These are phyloP conservation scores for Tilletia horrida DNA, from an alignment of 1,284 basidiomycete species.

Conservation along the genomic window DNA sequence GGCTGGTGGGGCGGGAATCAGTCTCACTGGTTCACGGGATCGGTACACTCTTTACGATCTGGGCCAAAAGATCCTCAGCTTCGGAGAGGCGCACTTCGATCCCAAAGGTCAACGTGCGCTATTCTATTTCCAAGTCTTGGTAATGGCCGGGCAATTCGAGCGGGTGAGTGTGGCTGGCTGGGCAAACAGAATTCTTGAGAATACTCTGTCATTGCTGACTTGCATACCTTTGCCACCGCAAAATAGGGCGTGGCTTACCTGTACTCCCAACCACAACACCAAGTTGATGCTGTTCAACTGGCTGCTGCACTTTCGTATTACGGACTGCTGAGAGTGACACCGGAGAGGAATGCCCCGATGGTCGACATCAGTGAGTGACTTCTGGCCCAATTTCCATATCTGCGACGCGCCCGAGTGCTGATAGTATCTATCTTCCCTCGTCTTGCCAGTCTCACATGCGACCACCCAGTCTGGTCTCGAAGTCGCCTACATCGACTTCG, in stretches of 20 bases:
- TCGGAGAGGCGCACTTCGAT: slow-evolving; percentile 85
- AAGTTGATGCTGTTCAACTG: slow-evolving; percentile 91
- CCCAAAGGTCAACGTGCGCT: slow-evolving; percentile 65
- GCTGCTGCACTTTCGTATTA: slow-evolving; percentile 90
- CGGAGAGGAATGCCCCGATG: slow-evolving; percentile 73
- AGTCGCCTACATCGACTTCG: slow-evolving; percentile 64
- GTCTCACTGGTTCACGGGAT: slow-evolving; percentile 12
- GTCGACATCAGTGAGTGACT: slow-evolving; percentile 31
- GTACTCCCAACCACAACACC: slow-evolving; percentile 80
- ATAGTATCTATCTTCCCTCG: background rate
- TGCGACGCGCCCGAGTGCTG: background rate
- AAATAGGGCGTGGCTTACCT: slow-evolving; percentile 78
- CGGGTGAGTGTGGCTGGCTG: slow-evolving; percentile 63
- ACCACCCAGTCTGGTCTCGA: slow-evolving; percentile 20
- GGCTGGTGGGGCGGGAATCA: slow-evolving; percentile 31
- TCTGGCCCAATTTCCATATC: background rate
- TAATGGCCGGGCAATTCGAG: slow-evolving; percentile 93
- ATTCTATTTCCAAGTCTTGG: slow-evolving; percentile 82
- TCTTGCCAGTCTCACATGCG: background rate
- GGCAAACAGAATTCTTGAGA: background rate
- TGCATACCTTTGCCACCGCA: background rate
- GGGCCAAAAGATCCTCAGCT: slow-evolving; percentile 70
- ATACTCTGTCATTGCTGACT: background rate
- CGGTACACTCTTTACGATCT: slow-evolving; percentile 72
- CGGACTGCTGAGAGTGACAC: slow-evolving; percentile 79